These are phyloP conservation scores for Russula dissimulans DNA, from an alignment of 768 basidiomycete genomes.

Conservation along the genomic window DNA sequence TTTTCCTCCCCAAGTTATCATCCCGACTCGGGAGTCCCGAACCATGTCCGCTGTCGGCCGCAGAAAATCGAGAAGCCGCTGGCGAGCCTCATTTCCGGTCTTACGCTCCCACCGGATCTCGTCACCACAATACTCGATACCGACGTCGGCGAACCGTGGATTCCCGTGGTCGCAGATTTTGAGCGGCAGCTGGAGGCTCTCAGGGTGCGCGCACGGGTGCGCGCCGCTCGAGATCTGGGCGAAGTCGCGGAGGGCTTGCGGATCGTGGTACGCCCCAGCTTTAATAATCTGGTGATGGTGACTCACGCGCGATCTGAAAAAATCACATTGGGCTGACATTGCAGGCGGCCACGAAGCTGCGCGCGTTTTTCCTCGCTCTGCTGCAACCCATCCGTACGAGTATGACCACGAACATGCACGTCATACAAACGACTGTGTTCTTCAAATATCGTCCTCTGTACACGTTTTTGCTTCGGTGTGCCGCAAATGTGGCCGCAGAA, in stretches of 20 bases:
- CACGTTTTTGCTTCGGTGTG: conserved; percentile 77
- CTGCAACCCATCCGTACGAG: conserved; percentile 75
- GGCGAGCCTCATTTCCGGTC: conserved; percentile 66
- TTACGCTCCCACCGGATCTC: conserved; percentile 75
- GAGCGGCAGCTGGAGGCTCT: conserved; percentile 63
- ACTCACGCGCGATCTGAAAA: neutral
- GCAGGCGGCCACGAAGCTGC: conserved; percentile 84
- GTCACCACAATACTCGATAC: conserved; percentile 75
- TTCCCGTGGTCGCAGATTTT: conserved; percentile 69
- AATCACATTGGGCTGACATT: neutral
- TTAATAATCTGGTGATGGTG: neutral
- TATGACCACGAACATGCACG: conserved; percentile 87
- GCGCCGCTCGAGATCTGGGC: conserved; percentile 73
- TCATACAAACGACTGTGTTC: conserved; percentile 81
- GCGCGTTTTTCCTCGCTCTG: conserved; percentile 74
- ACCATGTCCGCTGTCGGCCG: conserved; percentile 3
- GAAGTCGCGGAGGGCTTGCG: conserved; percentile 82
- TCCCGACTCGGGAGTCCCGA: neutral
- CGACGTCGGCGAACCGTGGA: conserved; percentile 82
- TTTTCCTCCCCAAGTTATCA: neutral
- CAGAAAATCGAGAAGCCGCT: conserved; percentile 88
- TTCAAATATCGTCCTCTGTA: conserved; percentile 78
- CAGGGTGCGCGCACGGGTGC: conserved; percentile 69
- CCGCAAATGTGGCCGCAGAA: conserved; percentile 73
- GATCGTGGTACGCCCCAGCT: conserved; percentile 59